Percentiles rank a stretch among this genome's conserved stretches.
Evolutionary conservation across 2,329 filamentous ascomycete species (phyloP).

Genomic region (Endothia cerciana): DNA sequence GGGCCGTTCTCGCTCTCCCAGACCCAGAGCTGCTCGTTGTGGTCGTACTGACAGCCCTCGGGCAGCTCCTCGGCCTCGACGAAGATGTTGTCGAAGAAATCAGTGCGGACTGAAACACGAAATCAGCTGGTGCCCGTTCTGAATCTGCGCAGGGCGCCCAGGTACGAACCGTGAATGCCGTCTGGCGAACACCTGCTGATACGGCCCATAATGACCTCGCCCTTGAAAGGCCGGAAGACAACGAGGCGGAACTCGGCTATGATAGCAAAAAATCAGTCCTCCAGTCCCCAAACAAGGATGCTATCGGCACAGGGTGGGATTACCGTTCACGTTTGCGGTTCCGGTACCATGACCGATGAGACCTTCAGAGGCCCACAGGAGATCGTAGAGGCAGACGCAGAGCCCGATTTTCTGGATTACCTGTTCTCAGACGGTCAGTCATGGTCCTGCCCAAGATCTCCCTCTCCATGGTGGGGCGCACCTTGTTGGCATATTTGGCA

Average conservation of each 20-base stretch:
- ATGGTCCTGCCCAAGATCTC: background rate
- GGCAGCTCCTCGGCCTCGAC: slow-evolving; percentile 76
- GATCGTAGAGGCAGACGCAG: slow-evolving; percentile 90
- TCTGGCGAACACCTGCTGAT: slow-evolving; percentile 75
- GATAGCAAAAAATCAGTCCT: slow-evolving; percentile 24
- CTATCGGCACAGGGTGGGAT: background rate
- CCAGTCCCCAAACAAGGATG: background rate
- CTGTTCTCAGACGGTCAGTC: slow-evolving; percentile 41
- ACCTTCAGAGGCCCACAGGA: slow-evolving; percentile 87
- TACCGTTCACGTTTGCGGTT: slow-evolving; percentile 91
- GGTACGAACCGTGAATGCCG: slow-evolving; percentile 68
- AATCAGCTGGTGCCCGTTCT: background rate
- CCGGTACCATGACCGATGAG: slow-evolving; percentile 92
- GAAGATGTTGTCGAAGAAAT: slow-evolving; percentile 94
- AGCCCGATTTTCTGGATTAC: slow-evolving; percentile 93
- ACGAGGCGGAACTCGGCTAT: slow-evolving; percentile 89
- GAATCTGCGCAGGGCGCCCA: too few species aligned
- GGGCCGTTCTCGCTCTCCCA: slow-evolving; percentile 73
- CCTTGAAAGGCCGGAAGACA: slow-evolving; percentile 94
- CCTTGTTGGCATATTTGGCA: slow-evolving; percentile 93
- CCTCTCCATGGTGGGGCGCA: slow-evolving; percentile 37
- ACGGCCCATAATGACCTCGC: slow-evolving; percentile 84
- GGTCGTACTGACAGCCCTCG: slow-evolving; percentile 74
- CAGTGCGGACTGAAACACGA: slow-evolving; percentile 67
- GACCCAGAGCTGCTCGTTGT: slow-evolving; percentile 79